phyloP scores from a whole-genome alignment of 208 protist genomes.

The Leishmania tropica region DNA sequence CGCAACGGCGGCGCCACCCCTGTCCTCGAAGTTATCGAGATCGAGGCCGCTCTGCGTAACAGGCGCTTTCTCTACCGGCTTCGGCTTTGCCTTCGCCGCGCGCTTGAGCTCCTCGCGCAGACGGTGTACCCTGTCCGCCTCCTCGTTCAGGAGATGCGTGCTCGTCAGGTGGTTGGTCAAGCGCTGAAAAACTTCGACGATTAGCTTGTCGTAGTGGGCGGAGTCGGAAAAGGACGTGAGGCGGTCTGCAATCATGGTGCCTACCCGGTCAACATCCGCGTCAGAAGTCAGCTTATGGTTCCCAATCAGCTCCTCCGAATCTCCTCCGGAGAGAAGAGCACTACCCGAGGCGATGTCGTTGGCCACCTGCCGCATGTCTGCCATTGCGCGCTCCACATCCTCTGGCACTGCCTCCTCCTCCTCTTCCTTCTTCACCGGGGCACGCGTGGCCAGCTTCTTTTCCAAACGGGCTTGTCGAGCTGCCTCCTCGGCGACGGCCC shows the following conservation, averaged over 20 bases:
- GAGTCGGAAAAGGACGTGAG: conserved; percentile 41
- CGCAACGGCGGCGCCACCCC: conserved; percentile 37
- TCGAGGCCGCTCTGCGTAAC: conserved; percentile 32
- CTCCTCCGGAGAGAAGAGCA: conserved; percentile 35
- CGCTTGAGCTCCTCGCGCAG: conserved; percentile 55
- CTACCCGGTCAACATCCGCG: conserved; percentile 47
- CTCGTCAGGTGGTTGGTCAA: conserved; percentile 51
- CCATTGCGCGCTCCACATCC: conserved; percentile 57
- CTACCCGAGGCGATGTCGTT: conserved; percentile 44
- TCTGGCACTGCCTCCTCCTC: conserved; percentile 45
- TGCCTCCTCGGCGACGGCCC: conserved; percentile 52
- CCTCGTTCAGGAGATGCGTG: conserved; percentile 41
- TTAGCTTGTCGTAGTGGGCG: conserved; percentile 52
- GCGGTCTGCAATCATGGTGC: conserved; percentile 60
- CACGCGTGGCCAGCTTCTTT: conserved; percentile 71
- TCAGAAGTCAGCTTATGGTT: conserved; percentile 38
- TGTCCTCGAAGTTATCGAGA: conserved; percentile 50
- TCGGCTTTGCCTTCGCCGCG: conserved; percentile 40
- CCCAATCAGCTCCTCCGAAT: conserved; percentile 39
- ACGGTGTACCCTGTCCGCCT: conserved; percentile 48
- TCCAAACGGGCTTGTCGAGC: conserved; percentile 47
- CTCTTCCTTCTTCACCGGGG: conserved; percentile 44
- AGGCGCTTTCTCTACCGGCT: conserved; percentile 28
- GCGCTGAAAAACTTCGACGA: conserved; percentile 52
- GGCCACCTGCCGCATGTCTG: conserved; percentile 60